A percentile compares a stretch with the other conserved stretches of the same genome.
Conservation (phyloP, 352 stramenopile species). For the Phytophthora fragariae region DNA sequence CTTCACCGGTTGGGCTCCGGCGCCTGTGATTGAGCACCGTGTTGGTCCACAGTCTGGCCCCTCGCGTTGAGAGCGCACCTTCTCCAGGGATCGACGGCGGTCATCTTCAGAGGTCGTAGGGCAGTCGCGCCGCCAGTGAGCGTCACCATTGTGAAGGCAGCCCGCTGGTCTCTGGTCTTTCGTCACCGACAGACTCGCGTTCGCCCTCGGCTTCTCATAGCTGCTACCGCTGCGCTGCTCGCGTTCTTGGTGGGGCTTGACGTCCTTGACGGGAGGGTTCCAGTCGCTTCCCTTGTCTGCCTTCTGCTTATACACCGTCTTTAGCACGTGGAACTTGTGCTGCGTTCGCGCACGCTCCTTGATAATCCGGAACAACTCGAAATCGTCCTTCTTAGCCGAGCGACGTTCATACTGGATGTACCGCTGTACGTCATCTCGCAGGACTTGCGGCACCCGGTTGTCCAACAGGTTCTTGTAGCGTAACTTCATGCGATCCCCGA, state of each 20-base stretch:
- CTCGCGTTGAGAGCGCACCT: neutral
- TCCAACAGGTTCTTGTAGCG: constrained; percentile 6
- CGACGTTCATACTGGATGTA: constrained; percentile 3
- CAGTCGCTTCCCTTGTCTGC: neutral
- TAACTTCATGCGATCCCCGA: constrained; percentile 8
- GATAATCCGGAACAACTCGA: constrained; percentile 7
- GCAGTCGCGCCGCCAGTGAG: constrained; percentile 1
- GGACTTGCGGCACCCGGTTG: neutral
- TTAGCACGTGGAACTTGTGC: constrained; percentile 13
- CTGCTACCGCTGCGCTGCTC: neutral
- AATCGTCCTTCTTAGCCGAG: constrained; percentile 6
- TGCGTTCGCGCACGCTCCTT: constrained; percentile 11
- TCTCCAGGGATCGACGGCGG: neutral
- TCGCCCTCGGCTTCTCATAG: neutral
- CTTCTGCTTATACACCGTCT: constrained; percentile 11
- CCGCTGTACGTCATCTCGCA: constrained; percentile 2
- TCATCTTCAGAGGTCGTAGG: neutral
- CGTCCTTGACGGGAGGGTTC: neutral
- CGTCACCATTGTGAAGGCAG: neutral
- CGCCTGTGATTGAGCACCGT: neutral
- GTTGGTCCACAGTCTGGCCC: neutral
- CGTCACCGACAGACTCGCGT: neutral
- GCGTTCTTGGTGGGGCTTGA: neutral
- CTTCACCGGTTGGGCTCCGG: neutral
- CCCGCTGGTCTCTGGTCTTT: neutral